Evolutionary conservation across 2,329 filamentous ascomycete species (phyloP), one percentile per base, ranked within the genome.

Genomic region (Diaporthe destruens): DNA sequence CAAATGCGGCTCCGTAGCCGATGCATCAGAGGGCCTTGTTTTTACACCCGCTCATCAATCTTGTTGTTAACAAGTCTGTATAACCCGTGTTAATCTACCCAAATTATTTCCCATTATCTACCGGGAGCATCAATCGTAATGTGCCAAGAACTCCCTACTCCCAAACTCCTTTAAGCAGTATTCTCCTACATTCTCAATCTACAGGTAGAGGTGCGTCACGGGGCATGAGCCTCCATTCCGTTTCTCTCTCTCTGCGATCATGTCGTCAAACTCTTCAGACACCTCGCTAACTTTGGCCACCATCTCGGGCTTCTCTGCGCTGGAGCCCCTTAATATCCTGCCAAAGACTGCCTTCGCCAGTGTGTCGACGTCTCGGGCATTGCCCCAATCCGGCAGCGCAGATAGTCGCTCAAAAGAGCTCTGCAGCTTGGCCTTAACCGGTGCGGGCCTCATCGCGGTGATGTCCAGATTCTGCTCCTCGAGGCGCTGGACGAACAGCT

Each of bases 401-500:
- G 44, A 36, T 6, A 69, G 29, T 36, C 55, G 51, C 18, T 71
- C 14, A 3, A 77, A 56, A 54, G 84, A 80, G 2, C 78, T 39
- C 6, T 78, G 75, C 6, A 83, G 57, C 14, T 76, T 77, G 0
- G 56, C 49, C 5, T 82, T 36, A 9, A 79, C 76, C 4, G 81
- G n/a, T 0, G 56, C 63, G 1, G 74, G 57, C 0, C 66, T 44
- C 0, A 59, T 39, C 18, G 44, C 54, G 23, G 42, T 42, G 16
- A 34, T 18, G 44, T 69, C 67, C 3, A 76, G 75, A 7, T 57
- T 71, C 36, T 81, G 76, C 6, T 81, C 72, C 12, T 80, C 79
- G 2, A 82, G 76, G 0, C 77, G 76, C 29, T 77, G 76, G 3
- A 76, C 25, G 0, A 93, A 76, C 0, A 88, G 80, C 0, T 78